Percentiles rank a stretch among this genome's conserved stretches.
phyloP scores from a whole-genome alignment of 805 yeast species.

The Yamadazyma scolyti region DNA sequence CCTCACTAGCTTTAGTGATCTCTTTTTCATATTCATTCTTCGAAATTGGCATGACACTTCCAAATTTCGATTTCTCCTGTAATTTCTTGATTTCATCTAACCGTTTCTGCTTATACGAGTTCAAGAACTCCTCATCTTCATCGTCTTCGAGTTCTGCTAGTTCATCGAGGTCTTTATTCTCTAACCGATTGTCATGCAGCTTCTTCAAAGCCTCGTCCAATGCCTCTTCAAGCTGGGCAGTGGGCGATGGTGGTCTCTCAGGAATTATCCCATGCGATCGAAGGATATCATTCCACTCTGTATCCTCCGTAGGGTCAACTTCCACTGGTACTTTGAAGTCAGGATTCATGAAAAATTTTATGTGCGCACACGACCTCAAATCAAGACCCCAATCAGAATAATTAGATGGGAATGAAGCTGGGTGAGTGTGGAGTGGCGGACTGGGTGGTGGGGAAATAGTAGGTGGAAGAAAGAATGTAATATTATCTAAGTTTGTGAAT shows the following conservation, averaged over 20 bases:
- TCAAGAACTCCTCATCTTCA: constrained; percentile 87
- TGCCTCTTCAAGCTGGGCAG: constrained; percentile 83
- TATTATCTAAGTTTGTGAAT: too few species aligned
- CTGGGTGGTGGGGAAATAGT: too few species aligned
- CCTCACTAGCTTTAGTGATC: constrained; percentile 75
- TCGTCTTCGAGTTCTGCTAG: constrained; percentile 86
- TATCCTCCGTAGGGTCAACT: constrained; percentile 93
- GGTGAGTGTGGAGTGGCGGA: too few species aligned
- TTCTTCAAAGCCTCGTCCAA: constrained; percentile 73
- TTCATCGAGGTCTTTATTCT: constrained; percentile 72
- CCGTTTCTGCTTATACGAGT: constrained; percentile 71
- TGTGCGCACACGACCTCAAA: constrained; percentile 8
- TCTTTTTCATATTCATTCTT: constrained; percentile 87
- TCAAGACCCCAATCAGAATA: not conserved
- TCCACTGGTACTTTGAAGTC: constrained; percentile 66
- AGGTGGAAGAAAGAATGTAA: too few species aligned
- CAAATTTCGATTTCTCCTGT: constrained; percentile 59
- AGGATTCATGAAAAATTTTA: constrained; percentile 5
- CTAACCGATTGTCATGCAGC: constrained; percentile 82
- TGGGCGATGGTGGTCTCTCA: constrained; percentile 83
- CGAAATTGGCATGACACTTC: constrained; percentile 70
- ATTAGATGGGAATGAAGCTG: not conserved
- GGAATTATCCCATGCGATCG: constrained; percentile 91
- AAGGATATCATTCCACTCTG: constrained; percentile 97
- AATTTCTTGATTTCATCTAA: constrained; percentile 67